Conservation (phyloP, 2,329 filamentous ascomycete genomes). For the Fusarium pininemorale region DNA sequence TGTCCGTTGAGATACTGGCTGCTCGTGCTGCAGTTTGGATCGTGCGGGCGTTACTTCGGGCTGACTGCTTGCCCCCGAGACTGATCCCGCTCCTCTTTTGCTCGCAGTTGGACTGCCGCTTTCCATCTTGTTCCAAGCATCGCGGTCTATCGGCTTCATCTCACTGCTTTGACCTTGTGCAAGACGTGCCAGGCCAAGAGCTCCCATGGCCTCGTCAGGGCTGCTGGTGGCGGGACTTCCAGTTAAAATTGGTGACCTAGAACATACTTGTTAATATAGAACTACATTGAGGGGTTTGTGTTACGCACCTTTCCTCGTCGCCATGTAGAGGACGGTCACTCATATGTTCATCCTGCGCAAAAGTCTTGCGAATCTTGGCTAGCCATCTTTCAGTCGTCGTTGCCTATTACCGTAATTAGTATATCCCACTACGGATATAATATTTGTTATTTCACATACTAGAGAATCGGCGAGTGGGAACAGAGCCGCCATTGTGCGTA, state of each 20-base stretch:
- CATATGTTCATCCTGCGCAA: conserved; percentile 42
- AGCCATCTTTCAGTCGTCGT: conserved; percentile 52
- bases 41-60: conserved; percentile 38
- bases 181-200: conserved; percentile 37
- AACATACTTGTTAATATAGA: not conserved
- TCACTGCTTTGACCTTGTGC: conserved; percentile 33
- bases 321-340: conserved; percentile 34
- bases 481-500: conserved; percentile 50
- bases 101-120: conserved; percentile 25
- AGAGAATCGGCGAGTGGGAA: conserved; percentile 53
- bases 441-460: conserved; percentile 38
- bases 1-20: conserved; percentile 44
- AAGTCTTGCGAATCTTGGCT: conserved; percentile 49
- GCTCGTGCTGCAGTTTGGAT: conserved; percentile 51
- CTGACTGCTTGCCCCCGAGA: conserved; percentile 21
- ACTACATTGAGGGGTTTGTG: not conserved
- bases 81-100: conserved; percentile 22
- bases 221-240: conserved; percentile 35
- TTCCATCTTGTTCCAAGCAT: conserved; percentile 19
- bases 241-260: conserved; percentile 26
- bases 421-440: not conserved
- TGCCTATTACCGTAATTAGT: conserved; percentile 39
- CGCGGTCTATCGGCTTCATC: conserved; percentile 26
- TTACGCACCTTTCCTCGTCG: conserved; percentile 28
- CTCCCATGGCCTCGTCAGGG: conserved; percentile 34